Evolutionary conservation across 352 stramenopile species (phyloP).

Genomic region (Elongisporangium prolatum): DNA sequence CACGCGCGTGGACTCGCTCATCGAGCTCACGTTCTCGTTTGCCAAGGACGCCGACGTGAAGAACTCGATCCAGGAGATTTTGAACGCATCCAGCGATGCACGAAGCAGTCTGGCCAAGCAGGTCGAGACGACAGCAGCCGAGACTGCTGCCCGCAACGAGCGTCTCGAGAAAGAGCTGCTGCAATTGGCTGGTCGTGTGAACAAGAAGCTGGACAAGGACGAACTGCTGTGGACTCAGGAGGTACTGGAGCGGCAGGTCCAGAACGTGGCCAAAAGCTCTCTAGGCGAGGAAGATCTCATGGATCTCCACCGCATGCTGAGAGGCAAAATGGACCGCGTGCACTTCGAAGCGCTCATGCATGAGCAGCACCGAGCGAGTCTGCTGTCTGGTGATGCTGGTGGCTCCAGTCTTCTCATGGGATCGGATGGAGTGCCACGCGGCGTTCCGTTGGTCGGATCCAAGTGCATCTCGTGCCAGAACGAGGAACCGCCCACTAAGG

Average conservation of each 20-base stretch:
- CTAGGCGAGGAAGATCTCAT: constrained; percentile 58
- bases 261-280: constrained; percentile 59
- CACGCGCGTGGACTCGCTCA: constrained; percentile 48
- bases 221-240: constrained; percentile 74
- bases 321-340: constrained; percentile 53
- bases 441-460: constrained; percentile 30
- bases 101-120: constrained; percentile 38
- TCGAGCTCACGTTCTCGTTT: constrained; percentile 59
- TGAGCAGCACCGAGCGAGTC: constrained; percentile 30
- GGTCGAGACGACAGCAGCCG: constrained; percentile 34
- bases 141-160: constrained; percentile 45
- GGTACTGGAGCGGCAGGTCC: constrained; percentile 55
- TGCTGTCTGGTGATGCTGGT: constrained; percentile 9
- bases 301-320: constrained; percentile 51
- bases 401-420: constrained; percentile 9
- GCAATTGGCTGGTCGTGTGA: constrained; percentile 56
- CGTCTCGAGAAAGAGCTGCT: constrained; percentile 51
- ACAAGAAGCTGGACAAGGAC: constrained; percentile 75
- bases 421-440: not conserved
- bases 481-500: constrained; percentile 54
- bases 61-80: constrained; percentile 59
- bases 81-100: constrained; percentile 38
- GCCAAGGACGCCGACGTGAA: constrained; percentile 75
- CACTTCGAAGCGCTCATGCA: constrained; percentile 51
- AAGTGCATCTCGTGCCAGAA: constrained; percentile 73